Conservation (phyloP, 495 filamentous ascomycete species). For the Aspergillus sclerotioniger region DNA sequence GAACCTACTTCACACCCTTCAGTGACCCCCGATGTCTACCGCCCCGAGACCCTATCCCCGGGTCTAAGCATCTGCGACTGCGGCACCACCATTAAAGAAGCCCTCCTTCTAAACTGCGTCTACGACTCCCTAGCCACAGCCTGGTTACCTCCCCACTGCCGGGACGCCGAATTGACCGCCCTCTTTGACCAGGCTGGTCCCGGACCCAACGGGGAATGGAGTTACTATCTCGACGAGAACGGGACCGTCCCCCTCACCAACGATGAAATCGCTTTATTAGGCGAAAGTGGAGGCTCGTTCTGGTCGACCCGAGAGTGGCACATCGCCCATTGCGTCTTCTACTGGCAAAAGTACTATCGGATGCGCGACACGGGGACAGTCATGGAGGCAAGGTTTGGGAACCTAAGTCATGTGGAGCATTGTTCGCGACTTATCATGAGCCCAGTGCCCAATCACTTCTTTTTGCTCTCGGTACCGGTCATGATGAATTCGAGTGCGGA, state of each 20-base stretch:
- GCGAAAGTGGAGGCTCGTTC: background rate
- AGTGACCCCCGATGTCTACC: background rate
- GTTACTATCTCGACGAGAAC: conserved; percentile 8
- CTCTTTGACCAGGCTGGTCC: conserved; percentile 13
- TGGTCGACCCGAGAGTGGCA: conserved; percentile 13
- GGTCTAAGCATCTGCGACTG: conserved; percentile 1
- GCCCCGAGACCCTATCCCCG: background rate
- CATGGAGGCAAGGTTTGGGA: conserved; percentile 11
- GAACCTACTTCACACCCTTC: background rate
- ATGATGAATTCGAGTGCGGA: background rate
- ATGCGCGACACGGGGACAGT: conserved; percentile 6
- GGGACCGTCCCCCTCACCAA: conserved; percentile 1
- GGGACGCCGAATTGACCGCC: conserved; percentile 11
- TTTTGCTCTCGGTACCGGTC: background rate
- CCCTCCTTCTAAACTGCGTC: background rate
- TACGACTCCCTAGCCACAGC: conserved; percentile 13
- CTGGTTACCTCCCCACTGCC: conserved; percentile 16
- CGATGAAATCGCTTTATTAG: background rate
- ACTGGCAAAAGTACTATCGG: conserved; percentile 12
- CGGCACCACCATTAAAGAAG: background rate
- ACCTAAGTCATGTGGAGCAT: conserved; percentile 7
- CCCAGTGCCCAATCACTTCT: background rate
- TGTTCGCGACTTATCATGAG: conserved; percentile 1
- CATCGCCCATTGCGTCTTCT: conserved; percentile 15
- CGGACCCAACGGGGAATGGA: conserved; percentile 10